These are phyloP conservation scores for Colletotrichum chlorophyti DNA, from an alignment of 2,329 filamentous ascomycete genomes.

Conservation along the genomic window DNA sequence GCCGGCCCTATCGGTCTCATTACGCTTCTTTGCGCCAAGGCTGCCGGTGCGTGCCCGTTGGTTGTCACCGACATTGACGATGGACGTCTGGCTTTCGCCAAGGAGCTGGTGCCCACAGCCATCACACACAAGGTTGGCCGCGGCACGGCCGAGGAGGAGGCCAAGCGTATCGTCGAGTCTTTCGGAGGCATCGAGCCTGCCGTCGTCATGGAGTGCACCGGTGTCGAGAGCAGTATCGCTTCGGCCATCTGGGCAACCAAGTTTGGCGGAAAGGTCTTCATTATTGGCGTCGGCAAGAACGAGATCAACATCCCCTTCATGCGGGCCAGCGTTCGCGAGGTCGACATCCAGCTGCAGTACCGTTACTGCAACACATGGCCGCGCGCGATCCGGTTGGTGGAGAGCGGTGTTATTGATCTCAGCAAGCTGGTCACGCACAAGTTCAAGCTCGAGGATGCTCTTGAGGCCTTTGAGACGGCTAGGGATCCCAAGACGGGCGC, in stretches of 20 bases:
- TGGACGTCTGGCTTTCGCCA: constrained; percentile 83
- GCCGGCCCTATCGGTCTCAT: constrained; percentile 94
- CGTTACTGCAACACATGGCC: constrained; percentile 97
- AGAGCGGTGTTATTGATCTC: constrained; percentile 84
- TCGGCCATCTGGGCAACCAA: constrained; percentile 88
- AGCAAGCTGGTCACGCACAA: constrained; percentile 86
- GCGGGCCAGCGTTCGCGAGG: constrained; percentile 86
- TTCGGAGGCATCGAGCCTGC: constrained; percentile 84
- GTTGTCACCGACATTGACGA: constrained; percentile 96
- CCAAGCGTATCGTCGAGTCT: constrained; percentile 68
- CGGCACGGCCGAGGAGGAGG: constrained; percentile 72
- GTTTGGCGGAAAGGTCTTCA: constrained; percentile 96
- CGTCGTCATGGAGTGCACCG: constrained; percentile 90
- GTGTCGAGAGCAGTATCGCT: constrained; percentile 87
- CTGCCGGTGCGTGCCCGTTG: constrained; percentile 87
- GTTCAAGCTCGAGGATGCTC: constrained; percentile 83
- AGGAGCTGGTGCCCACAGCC: constrained; percentile 79
- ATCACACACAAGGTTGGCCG: constrained; percentile 81
- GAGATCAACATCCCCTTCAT: constrained; percentile 97
- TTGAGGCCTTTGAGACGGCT: constrained; percentile 89
- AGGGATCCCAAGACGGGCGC: constrained; percentile 88
- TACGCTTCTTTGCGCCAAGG: constrained; percentile 81
- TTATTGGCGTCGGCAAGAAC: constrained; percentile 94
- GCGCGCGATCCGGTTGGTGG: constrained; percentile 84
- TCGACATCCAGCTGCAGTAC: constrained; percentile 97